A percentile compares a stretch with the other conserved stretches of the same genome.
phyloP scores from a whole-genome alignment of 2,329 filamentous ascomycete genomes.

The Aspergillus jensenii region DNA sequence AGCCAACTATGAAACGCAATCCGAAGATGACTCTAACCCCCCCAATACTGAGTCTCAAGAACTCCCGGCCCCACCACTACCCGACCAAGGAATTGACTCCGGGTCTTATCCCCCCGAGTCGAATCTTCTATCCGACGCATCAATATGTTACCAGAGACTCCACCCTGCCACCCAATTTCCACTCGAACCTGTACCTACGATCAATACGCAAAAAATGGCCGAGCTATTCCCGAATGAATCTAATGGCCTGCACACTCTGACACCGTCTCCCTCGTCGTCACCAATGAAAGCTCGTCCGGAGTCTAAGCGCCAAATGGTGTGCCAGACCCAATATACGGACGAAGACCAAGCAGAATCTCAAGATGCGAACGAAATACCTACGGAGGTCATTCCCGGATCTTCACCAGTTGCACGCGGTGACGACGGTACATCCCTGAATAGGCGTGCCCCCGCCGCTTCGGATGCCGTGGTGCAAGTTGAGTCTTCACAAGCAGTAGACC shows the following conservation, averaged over 20 bases:
- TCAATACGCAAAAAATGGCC: constrained; percentile 38
- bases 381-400: constrained; percentile 41
- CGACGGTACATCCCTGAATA: constrained; percentile 6
- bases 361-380: constrained; percentile 21
- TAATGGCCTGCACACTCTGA: constrained; percentile 15
- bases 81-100: constrained; percentile 24
- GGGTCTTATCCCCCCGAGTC: constrained; percentile 25
- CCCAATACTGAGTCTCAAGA: constrained; percentile 31
- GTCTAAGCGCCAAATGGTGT: constrained; percentile 9
- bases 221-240: constrained; percentile 38
- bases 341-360: constrained; percentile 26
- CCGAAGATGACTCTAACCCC: constrained; percentile 13
- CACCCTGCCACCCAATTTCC: constrained; percentile 39
- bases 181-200: constrained; percentile 33
- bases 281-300: constrained; percentile 5
- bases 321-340: constrained; percentile 15
- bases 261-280: constrained; percentile 10
- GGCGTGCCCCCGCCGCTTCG: constrained; percentile 20
- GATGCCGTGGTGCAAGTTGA: constrained; percentile 40
- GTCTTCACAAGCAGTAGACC: constrained; percentile 40
- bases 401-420: constrained; percentile 31
- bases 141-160: constrained; percentile 37
- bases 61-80: constrained; percentile 27
- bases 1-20: background rate
- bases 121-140: constrained; percentile 35